These are phyloP conservation scores for Cryptococcus sp. DNA, from an alignment of 1,284 basidiomycete genomes.

Conservation along the genomic window DNA sequence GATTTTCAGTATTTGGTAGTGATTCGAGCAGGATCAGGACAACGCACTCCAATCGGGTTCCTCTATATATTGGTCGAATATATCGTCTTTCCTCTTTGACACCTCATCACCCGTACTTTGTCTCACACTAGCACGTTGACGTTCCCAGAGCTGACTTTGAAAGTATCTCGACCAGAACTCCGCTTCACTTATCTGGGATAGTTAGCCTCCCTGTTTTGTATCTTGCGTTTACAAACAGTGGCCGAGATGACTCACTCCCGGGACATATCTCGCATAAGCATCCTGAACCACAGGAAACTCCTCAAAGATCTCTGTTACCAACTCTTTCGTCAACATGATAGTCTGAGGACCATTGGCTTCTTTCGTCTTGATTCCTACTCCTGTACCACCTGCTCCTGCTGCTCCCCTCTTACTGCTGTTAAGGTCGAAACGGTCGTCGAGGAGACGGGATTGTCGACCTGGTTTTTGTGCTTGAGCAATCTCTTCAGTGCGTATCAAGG, in stretches of 20 bases:
- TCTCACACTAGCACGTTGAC: conserved; percentile 86
- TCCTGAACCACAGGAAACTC: conserved; percentile 92
- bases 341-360: conserved; percentile 30
- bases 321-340: conserved; percentile 81
- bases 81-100: conserved; percentile 81
- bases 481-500: conserved; percentile 63
- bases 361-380: conserved; percentile 58
- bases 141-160: conserved; percentile 88
- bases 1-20: not conserved
- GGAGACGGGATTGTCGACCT: conserved; percentile 76
- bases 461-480: conserved; percentile 61
- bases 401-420: conserved; percentile 23
- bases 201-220: conserved; percentile 2
- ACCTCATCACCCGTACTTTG: conserved; percentile 55
- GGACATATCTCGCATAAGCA: conserved; percentile 90
- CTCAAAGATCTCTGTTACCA: conserved; percentile 93
- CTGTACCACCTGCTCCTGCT: conserved; percentile 33
- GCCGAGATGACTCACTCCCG: conserved; percentile 44
- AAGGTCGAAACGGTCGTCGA: conserved; percentile 77
- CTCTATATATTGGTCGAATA: conserved; percentile 93
- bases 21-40: not conserved
- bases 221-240: not conserved
- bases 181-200: conserved; percentile 67
- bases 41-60: conserved; percentile 83
- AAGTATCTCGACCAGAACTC: conserved; percentile 98